Conservation (phyloP, 2,329 filamentous ascomycete species). For the Balansia obtecta region DNA sequence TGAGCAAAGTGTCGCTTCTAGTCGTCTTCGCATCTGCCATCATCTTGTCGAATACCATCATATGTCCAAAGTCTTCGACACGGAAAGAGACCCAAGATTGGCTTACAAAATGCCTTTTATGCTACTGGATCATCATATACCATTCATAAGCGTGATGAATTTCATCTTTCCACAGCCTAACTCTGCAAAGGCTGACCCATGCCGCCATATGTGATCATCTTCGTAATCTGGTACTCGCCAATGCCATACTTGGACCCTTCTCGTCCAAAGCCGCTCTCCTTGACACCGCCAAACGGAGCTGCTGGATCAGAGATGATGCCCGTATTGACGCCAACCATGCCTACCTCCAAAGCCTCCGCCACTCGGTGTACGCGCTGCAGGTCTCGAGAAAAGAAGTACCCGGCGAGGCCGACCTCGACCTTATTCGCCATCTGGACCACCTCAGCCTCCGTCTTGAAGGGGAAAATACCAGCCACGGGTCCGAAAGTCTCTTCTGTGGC, state of each 20-base stretch:
- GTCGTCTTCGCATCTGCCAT: too few relatives aligned
- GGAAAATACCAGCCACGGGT: slow-evolving; percentile 80
- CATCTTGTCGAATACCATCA: too few relatives aligned
- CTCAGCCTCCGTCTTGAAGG: slow-evolving; percentile 79
- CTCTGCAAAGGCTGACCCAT: slow-evolving; percentile 43
- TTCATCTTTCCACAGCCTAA: slow-evolving; percentile 8
- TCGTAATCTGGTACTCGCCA: slow-evolving; percentile 62
- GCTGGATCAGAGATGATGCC: slow-evolving; percentile 50
- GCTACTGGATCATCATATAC: not conserved
- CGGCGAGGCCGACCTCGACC: slow-evolving; percentile 77
- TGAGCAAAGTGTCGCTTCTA: too few relatives aligned
- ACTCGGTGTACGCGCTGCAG: slow-evolving; percentile 47
- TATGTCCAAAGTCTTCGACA: too few relatives aligned
- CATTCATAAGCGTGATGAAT: not conserved
- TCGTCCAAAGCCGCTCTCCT: slow-evolving; percentile 68
- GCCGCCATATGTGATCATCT: slow-evolving; percentile 46
- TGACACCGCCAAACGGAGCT: slow-evolving; percentile 64
- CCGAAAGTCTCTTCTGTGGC: slow-evolving; percentile 90
- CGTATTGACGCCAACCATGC: slow-evolving; percentile 80
- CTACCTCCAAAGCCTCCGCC: slow-evolving; percentile 62
- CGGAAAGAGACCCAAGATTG: too few relatives aligned
- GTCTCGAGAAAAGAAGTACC: slow-evolving; percentile 77
- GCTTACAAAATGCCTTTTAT: not conserved
- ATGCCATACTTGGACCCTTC: slow-evolving; percentile 71
- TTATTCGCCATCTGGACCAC: slow-evolving; percentile 74